Conservation (phyloP, 139 green algal species). For the Monoraphidium neglectum region DNA sequence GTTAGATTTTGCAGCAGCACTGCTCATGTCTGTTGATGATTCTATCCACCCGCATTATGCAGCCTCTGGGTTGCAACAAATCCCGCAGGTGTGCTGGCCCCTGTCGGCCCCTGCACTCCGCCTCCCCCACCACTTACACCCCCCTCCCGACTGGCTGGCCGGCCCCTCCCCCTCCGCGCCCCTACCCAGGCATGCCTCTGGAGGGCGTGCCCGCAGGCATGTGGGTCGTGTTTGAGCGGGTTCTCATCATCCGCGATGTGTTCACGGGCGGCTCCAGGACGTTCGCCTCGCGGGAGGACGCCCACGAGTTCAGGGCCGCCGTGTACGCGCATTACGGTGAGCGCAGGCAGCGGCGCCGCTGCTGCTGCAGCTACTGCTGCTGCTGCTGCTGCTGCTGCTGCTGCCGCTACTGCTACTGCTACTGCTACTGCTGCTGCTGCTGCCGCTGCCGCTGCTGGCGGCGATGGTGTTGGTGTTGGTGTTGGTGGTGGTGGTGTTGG, state of each 20-base stretch:
- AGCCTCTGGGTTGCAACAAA: no score
- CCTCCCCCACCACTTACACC: no score
- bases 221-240: conserved; percentile 82
- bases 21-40: no score
- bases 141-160: no score
- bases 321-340: conserved; percentile 73
- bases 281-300: conserved; percentile 61
- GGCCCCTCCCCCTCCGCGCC: neutral
- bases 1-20: no score
- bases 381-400: neutral
- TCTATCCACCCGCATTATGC: no score
- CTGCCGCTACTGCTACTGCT: neutral
- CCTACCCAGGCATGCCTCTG: conserved; percentile 44
- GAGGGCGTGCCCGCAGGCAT: conserved; percentile 55
- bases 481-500: no score
- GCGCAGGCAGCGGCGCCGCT: neutral
- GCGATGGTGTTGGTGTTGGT: no score
- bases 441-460: neutral
- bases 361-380: neutral
- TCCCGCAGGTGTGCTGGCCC: no score
- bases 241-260: conserved; percentile 78
- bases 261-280: conserved; percentile 71
- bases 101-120: no score
- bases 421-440: neutral
- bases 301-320: conserved; percentile 59